phyloP scores from a whole-genome alignment of 345 rosid species.

The Populus davidiana region DNA sequence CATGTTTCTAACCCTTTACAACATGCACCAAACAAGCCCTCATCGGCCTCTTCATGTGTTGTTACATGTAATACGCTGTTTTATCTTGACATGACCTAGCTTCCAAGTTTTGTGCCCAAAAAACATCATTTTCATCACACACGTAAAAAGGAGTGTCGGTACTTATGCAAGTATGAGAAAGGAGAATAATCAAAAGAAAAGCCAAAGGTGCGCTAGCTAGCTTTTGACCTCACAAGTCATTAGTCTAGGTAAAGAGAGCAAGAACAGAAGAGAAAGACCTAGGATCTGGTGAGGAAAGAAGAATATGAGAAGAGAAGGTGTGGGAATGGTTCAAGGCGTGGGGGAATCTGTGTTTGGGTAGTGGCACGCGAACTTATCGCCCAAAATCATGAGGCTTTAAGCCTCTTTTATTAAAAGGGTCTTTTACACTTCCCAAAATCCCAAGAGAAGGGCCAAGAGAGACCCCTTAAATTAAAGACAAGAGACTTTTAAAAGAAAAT shows the following conservation, averaged over 20 bases:
- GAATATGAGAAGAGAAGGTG: not conserved
- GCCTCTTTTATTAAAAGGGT: conserved; percentile 18
- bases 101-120: not conserved
- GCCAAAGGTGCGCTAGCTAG: conserved; percentile 19
- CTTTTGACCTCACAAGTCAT: conserved; percentile 27
- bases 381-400: conserved; percentile 39
- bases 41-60: not conserved
- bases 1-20: not conserved
- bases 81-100: not conserved
- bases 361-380: conserved; percentile 63
- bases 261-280: conserved; percentile 6
- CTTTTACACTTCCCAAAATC: conserved; percentile 48
- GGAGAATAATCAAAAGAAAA: not conserved
- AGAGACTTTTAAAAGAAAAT: not conserved
- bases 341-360: conserved; percentile 40
- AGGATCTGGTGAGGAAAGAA: conserved; percentile 42
- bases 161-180: not conserved
- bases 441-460: conserved; percentile 9
- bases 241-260: conserved; percentile 2
- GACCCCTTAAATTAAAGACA: conserved; percentile 1
- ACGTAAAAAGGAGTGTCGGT: not conserved
- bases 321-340: conserved; percentile 45
- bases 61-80: too few species aligned
- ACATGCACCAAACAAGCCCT: not conserved
- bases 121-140: conserved; percentile 6